phyloP scores from a whole-genome alignment of 2,329 filamentous ascomycete genomes.

The Ceratocystis destructans region DNA sequence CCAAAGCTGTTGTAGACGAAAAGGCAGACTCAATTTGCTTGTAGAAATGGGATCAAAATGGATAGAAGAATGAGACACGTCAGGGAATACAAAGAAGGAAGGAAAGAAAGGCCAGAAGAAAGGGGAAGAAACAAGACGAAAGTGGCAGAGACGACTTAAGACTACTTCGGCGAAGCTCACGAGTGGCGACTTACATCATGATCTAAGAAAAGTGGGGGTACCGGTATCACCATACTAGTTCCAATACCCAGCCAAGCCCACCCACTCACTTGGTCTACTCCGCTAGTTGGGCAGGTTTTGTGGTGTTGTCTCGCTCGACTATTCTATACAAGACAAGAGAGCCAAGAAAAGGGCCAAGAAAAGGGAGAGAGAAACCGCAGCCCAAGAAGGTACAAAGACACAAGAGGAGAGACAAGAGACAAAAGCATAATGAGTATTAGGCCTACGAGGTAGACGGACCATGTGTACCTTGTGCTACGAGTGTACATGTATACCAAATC shows the following conservation, averaged over 20 bases:
- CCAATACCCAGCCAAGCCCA: too few relatives aligned
- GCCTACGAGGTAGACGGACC: background rate
- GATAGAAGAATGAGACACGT: too few relatives aligned
- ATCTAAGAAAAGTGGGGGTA: background rate
- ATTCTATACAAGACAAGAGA: too few relatives aligned
- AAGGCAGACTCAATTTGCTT: too few relatives aligned
- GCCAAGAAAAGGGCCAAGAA: too few relatives aligned
- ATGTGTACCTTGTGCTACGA: background rate
- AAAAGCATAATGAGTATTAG: background rate
- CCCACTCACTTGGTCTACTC: too few relatives aligned
- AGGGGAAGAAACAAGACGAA: background rate
- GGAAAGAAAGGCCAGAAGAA: background rate
- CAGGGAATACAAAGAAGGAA: background rate
- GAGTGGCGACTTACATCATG: constrained; percentile 7
- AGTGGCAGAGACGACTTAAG: background rate
- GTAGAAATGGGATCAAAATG: too few relatives aligned
- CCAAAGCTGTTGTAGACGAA: too few relatives aligned
- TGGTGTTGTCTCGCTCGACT: too few relatives aligned
- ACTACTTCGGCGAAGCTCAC: background rate
- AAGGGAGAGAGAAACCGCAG: too few relatives aligned
- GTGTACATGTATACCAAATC: background rate
- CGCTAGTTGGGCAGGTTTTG: too few relatives aligned
- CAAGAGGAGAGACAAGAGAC: background rate
- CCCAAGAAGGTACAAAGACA: background rate
- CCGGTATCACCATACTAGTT: background rate